Evolutionary conservation across 441 rosid genomes (phyloP).

Genomic region (Sinapis alba): DNA sequence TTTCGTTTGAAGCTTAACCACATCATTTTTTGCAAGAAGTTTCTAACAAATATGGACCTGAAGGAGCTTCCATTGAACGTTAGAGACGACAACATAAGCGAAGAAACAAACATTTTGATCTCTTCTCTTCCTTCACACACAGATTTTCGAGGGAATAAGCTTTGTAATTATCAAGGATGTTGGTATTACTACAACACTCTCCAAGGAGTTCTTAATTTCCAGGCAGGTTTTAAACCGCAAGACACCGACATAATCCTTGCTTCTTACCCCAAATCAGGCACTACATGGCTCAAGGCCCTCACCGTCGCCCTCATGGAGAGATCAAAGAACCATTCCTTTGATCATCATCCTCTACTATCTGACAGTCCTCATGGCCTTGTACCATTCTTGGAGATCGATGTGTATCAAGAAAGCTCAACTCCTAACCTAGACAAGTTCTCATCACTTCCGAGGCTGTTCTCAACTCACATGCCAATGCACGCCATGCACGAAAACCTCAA

Average conservation of each 20-base stretch:
- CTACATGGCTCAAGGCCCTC: slow-evolving; percentile 68
- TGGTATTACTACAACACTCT: slow-evolving; percentile 45
- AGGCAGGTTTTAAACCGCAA: slow-evolving; percentile 45
- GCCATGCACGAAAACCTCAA: slow-evolving; percentile 7
- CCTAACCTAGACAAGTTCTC: slow-evolving; percentile 4
- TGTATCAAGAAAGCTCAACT: background rate
- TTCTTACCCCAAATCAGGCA: slow-evolving; percentile 60
- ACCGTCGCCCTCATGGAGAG: slow-evolving; percentile 47
- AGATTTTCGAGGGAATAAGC: slow-evolving; percentile 27
- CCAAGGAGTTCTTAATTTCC: slow-evolving; percentile 40
- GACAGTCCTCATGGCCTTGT: slow-evolving; percentile 25
- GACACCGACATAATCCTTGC: slow-evolving; percentile 46
- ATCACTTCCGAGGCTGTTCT: slow-evolving; percentile 14
- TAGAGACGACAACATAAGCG: slow-evolving; percentile 5
- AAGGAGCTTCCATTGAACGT: background rate
- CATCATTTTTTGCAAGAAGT: background rate
- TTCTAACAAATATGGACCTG: slow-evolving; percentile 9
- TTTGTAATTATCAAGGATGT: slow-evolving; percentile 46
- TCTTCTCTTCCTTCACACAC: slow-evolving; percentile 41
- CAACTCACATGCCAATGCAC: slow-evolving; percentile 12
- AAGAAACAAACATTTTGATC: slow-evolving; percentile 42
- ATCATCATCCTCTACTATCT: slow-evolving; percentile 12
- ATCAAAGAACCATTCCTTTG: background rate
- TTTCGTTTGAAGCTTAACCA: background rate
- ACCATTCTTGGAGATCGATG: background rate